Conservation (phyloP, 2,329 filamentous ascomycete genomes). For the Blastomyces silverae region DNA sequence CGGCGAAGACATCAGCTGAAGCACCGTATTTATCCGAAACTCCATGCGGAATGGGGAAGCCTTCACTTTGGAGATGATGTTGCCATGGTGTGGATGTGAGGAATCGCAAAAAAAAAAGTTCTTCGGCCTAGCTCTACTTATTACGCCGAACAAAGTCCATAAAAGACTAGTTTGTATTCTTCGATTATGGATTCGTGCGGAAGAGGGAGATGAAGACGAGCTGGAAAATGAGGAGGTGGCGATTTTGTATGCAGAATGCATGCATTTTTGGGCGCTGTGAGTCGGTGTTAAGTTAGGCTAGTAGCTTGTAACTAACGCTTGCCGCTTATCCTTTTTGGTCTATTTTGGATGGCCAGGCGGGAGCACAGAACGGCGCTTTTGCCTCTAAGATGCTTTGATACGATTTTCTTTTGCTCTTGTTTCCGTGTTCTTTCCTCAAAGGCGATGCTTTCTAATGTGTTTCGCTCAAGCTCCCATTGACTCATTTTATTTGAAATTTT, state of each 20-base stretch:
- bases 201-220: not conserved
- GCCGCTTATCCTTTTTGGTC: not conserved
- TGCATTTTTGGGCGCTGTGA: not conserved
- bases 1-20: not conserved
- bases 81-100: not conserved
- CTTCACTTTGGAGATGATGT: no score
- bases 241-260: not conserved
- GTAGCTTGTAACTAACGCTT: not conserved
- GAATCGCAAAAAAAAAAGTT: not conserved
- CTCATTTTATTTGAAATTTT: not conserved
- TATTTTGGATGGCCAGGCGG: not conserved
- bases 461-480: not conserved
- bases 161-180: not conserved
- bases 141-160: not conserved
- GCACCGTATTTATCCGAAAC: not conserved
- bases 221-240: constrained; percentile 7
- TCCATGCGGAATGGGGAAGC: not conserved
- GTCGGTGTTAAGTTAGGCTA: not conserved
- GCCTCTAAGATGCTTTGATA: not conserved
- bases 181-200: not conserved
- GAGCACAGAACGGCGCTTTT: not conserved
- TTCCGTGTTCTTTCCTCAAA: not conserved
- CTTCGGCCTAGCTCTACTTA: not conserved
- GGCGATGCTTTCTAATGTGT: not conserved
- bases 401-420: not conserved